phyloP scores from a whole-genome alignment of 371 early-diverging fungal species.

The Thermomucor indicae-seudaticae region DNA sequence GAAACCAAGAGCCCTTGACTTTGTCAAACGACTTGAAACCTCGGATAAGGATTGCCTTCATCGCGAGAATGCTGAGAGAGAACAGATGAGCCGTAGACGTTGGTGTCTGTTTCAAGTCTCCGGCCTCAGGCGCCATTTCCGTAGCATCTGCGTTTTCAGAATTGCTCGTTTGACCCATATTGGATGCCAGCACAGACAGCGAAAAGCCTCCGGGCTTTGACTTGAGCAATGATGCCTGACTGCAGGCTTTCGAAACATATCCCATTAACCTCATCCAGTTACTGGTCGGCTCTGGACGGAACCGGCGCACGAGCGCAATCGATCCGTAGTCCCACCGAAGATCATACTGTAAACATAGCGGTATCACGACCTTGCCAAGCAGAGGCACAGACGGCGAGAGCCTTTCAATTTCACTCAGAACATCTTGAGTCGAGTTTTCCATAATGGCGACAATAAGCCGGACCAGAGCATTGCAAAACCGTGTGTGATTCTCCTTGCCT shows the following conservation, averaged over 20 bases:
- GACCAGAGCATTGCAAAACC: conserved; percentile 48
- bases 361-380: conserved; percentile 49
- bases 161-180: conserved; percentile 9
- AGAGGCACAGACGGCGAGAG: conserved; percentile 34
- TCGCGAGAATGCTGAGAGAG: conserved; percentile 47
- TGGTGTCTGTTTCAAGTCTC: conserved; percentile 19
- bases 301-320: conserved; percentile 17
- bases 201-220: conserved; percentile 39
- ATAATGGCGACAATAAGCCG: conserved; percentile 54
- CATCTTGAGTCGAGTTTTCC: conserved; percentile 50
- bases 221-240: conserved; percentile 30
- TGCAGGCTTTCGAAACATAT: conserved; percentile 30
- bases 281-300: conserved; percentile 28
- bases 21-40: conserved; percentile 38
- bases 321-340: conserved; percentile 27
- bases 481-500: conserved; percentile 20
- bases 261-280: conserved; percentile 43
- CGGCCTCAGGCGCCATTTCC: neutral
- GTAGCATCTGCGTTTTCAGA: neutral
- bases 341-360: conserved; percentile 50
- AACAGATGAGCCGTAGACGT: conserved; percentile 23
- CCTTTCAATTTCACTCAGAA: conserved; percentile 45
- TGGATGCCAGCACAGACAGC: conserved; percentile 22
- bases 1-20: conserved; percentile 40
- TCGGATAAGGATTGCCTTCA: conserved; percentile 55